Evolutionary conservation across 2,329 filamentous ascomycete species (phyloP).

Genomic region (Celoporthe dispersa): DNA sequence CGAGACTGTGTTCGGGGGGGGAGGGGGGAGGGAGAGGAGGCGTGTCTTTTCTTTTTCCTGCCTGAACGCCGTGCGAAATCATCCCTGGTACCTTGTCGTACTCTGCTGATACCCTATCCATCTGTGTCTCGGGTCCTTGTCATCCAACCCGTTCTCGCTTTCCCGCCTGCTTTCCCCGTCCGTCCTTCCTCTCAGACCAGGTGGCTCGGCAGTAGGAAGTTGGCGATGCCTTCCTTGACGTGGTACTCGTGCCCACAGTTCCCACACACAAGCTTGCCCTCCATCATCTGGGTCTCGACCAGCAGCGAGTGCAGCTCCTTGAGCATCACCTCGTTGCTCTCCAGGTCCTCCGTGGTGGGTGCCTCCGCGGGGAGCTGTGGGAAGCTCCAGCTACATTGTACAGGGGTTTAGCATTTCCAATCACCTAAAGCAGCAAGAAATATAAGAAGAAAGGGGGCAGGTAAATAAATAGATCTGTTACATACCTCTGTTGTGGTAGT

Average conservation of each 20-base stretch:
- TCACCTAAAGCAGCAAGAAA: neutral
- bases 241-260: constrained; percentile 93
- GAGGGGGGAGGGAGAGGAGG: too few species aligned
- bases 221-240: constrained; percentile 94
- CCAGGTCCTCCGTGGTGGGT: constrained; percentile 65
- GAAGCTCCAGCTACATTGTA: constrained; percentile 71
- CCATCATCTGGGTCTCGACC: constrained; percentile 85
- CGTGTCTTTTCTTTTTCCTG: constrained; percentile 26
- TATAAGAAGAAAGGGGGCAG: constrained; percentile 1
- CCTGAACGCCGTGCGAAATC: constrained; percentile 26
- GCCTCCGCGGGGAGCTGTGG: constrained; percentile 69
- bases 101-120: neutral
- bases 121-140: too few species aligned
- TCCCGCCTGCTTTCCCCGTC: too few species aligned
- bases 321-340: constrained; percentile 70
- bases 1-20: constrained; percentile 3
- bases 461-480: neutral
- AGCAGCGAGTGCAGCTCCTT: constrained; percentile 80
- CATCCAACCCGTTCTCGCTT: neutral
- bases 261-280: constrained; percentile 87
- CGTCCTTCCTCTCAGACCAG: constrained; percentile 62
- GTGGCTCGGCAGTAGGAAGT: constrained; percentile 93
- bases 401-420: constrained; percentile 23
- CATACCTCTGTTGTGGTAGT: constrained; percentile 77
- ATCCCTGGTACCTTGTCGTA: neutral